Percentiles rank a stretch among this genome's conserved stretches.
These are phyloP conservation scores for Lodderomyces jiufengensis DNA, from an alignment of 1,139 yeast species.

Conservation along the genomic window DNA sequence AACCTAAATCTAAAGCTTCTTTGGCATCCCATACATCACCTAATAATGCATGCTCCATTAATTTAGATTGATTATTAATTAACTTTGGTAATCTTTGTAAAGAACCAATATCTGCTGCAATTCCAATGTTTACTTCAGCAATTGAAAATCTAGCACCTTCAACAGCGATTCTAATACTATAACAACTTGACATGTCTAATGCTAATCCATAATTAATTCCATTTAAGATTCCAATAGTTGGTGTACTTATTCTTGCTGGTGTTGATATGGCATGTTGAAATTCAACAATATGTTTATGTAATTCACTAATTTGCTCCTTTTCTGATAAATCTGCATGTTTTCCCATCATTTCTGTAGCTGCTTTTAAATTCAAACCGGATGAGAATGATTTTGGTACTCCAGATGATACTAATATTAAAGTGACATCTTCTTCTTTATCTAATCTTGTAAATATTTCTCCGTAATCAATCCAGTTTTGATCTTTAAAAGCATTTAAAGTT, in stretches of 20 bases:
- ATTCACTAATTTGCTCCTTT: slow-evolving; percentile 21
- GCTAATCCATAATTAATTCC: slow-evolving; percentile 61
- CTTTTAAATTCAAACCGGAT: slow-evolving; percentile 63
- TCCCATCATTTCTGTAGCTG: slow-evolving; percentile 21
- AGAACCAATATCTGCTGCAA: slow-evolving; percentile 79
- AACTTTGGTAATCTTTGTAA: slow-evolving; percentile 63
- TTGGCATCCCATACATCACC: slow-evolving; percentile 54
- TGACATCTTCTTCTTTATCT: slow-evolving; percentile 43
- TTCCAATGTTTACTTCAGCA: slow-evolving; percentile 69
- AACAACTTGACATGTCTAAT: slow-evolving; percentile 59
- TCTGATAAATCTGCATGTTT: not conserved
- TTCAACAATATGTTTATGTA: slow-evolving; percentile 43
- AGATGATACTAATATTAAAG: slow-evolving; percentile 53
- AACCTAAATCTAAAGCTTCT: slow-evolving; percentile 57
- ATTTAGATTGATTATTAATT: slow-evolving; percentile 54
- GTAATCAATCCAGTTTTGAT: slow-evolving; percentile 54
- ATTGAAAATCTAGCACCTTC: slow-evolving; percentile 55
- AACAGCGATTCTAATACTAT: slow-evolving; percentile 56
- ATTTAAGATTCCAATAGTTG: slow-evolving; percentile 47
- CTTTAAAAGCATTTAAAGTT: slow-evolving; percentile 57
- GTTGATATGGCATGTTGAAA: slow-evolving; percentile 57
- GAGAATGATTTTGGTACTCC: slow-evolving; percentile 57
- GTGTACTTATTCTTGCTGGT: slow-evolving; percentile 45
- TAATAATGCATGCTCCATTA: slow-evolving; percentile 61
- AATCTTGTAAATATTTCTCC: slow-evolving; percentile 46